phyloP scores from a whole-genome alignment of 2,329 filamentous ascomycete species.

The Talaromyces sp. region DNA sequence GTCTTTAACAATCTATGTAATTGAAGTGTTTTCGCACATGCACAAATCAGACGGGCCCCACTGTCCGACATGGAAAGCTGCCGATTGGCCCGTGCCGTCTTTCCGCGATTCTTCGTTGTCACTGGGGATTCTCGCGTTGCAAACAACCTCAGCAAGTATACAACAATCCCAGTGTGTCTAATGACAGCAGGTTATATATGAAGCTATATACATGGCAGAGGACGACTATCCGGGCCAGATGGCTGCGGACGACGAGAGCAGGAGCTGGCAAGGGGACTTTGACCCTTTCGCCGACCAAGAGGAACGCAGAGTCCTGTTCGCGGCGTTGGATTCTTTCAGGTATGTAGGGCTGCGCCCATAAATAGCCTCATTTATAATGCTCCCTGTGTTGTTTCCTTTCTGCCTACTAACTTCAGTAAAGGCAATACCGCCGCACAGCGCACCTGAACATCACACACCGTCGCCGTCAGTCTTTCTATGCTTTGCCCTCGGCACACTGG shows the following conservation, averaged over 20 bases:
- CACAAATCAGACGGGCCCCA: neutral
- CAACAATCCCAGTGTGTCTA: neutral
- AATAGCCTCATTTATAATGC: neutral
- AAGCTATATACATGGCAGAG: neutral
- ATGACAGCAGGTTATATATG: neutral
- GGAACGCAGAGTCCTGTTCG: slow-evolving; percentile 72
- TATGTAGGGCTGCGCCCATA: slow-evolving; percentile 58
- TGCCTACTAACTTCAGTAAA: slow-evolving; percentile 28
- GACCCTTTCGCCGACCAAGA: slow-evolving; percentile 68
- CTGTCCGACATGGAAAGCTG: neutral
- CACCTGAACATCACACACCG: slow-evolving; percentile 90
- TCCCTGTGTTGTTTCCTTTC: neutral
- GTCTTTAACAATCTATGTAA: neutral
- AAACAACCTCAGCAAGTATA: neutral
- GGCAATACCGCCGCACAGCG: slow-evolving; percentile 76
- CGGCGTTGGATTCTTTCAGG: slow-evolving; percentile 83
- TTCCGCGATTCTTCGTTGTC: neutral
- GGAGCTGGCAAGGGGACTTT: slow-evolving; percentile 55
- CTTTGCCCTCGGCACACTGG: slow-evolving; percentile 77
- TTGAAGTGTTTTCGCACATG: neutral
- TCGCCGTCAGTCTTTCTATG: slow-evolving; percentile 87
- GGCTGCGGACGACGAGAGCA: slow-evolving; percentile 2
- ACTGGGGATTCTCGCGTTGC: neutral
- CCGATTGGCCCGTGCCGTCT: neutral
- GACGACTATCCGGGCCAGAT: neutral